These are phyloP conservation scores for Globisporangium cylindrosporum DNA, from an alignment of 352 stramenopile species.

Conservation along the genomic window DNA sequence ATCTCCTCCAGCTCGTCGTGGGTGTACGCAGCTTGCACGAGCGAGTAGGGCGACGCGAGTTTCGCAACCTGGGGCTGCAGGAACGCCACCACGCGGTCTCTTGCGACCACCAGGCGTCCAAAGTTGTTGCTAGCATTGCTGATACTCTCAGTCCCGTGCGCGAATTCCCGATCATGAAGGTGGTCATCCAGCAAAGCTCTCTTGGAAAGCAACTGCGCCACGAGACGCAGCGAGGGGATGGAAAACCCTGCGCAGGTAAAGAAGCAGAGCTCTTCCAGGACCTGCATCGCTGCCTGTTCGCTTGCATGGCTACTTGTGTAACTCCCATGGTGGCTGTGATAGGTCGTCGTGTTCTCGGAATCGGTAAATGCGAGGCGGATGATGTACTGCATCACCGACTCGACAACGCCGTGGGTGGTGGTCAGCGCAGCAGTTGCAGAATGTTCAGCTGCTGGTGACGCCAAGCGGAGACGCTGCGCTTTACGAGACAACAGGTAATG, in stretches of 20 bases:
- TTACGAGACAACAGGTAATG: background rate
- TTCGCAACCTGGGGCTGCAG: constrained; percentile 15
- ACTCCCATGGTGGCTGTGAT: background rate
- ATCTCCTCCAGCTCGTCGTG: constrained; percentile 11
- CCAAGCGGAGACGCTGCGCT: background rate
- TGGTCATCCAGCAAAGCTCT: background rate
- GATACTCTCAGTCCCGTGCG: background rate
- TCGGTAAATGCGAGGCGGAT: constrained; percentile 21
- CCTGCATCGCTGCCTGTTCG: constrained; percentile 1
- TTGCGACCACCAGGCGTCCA: background rate
- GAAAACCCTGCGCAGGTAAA: constrained; percentile 14
- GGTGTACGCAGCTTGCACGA: background rate
- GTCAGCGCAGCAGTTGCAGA: background rate
- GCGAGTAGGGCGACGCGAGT: constrained; percentile 5
- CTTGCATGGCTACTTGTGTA: background rate
- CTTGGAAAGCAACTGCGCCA: constrained; percentile 10
- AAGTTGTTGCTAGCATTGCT: background rate
- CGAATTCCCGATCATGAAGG: no score
- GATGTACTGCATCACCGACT: constrained; percentile 20
- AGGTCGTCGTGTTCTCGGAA: background rate
- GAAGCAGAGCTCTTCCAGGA: constrained; percentile 13
- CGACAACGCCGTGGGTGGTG: constrained; percentile 10
- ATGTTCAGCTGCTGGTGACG: background rate
- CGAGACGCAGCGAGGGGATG: constrained; percentile 5
- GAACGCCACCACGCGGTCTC: constrained; percentile 11